Percentiles rank a stretch among this genome's conserved stretches.
Conservation (phyloP, 2,329 filamentous ascomycete genomes). For the Beauveria sp. region DNA sequence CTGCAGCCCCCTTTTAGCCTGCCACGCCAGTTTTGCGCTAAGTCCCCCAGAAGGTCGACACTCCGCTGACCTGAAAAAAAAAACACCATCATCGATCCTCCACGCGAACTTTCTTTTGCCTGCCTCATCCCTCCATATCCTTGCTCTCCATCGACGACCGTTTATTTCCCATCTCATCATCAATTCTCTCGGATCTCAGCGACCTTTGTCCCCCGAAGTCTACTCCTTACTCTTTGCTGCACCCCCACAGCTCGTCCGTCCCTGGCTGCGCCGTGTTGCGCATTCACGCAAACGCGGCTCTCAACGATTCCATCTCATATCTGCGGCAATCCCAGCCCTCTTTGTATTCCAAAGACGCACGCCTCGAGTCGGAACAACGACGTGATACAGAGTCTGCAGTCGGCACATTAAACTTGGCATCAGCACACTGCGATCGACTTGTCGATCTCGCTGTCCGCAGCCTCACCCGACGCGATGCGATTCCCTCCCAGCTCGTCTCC, state of each 20-base stretch:
- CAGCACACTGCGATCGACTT: neutral
- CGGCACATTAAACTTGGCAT: neutral
- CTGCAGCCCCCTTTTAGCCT: neutral
- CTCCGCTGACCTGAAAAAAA: neutral
- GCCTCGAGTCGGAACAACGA: neutral
- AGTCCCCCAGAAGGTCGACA: neutral
- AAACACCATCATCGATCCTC: neutral
- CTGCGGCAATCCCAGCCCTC: neutral
- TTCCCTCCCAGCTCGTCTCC: constrained; percentile 39
- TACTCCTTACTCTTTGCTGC: neutral
- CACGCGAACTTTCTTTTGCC: constrained; percentile 8
- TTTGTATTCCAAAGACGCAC: neutral
- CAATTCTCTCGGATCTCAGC: neutral
- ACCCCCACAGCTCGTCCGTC: neutral
- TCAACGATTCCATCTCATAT: neutral
- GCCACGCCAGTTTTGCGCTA: too few relatives aligned
- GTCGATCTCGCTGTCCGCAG: neutral
- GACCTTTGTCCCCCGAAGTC: neutral
- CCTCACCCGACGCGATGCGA: constrained; percentile 38
- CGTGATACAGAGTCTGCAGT: neutral
- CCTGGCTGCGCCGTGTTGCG: neutral
- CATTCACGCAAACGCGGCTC: neutral
- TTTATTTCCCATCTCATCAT: neutral
- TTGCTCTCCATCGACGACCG: neutral
- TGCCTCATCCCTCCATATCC: constrained; percentile 3